Evolutionary conservation across 352 stramenopile species (phyloP).

Genomic region (Ophiocytium majus): DNA sequence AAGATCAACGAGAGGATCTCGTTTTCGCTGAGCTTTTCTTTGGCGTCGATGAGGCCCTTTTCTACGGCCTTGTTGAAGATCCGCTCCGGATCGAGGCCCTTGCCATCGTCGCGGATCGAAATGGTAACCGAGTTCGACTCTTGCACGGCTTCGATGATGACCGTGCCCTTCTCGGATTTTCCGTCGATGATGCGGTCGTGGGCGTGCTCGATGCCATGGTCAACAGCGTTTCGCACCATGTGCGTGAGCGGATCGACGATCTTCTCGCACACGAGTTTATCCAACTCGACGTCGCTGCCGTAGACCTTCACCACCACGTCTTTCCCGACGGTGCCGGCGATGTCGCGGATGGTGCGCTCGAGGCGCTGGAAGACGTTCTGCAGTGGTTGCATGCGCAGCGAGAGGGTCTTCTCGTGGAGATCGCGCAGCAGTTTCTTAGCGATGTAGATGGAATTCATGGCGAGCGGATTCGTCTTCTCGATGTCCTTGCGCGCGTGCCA

Average conservation of each 20-base stretch:
- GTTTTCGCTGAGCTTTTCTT: background rate
- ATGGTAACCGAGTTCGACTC: background rate
- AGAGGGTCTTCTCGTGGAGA: background rate
- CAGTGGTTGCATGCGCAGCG: background rate
- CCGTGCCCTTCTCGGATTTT: background rate
- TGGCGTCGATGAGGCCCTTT: background rate
- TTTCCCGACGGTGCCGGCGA: background rate
- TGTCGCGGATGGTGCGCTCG: background rate
- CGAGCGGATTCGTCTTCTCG: background rate
- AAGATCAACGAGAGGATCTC: constrained; percentile 3
- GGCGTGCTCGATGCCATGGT: background rate
- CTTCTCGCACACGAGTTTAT: background rate
- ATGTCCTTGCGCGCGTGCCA: background rate
- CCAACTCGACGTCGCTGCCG: background rate
- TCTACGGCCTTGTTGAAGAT: background rate
- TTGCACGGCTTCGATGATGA: background rate
- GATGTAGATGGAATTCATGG: background rate
- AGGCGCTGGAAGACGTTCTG: background rate
- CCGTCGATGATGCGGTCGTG: background rate
- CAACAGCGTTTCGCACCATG: background rate
- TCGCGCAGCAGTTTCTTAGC: background rate
- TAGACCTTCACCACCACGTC: background rate
- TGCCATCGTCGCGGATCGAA: constrained; percentile 1
- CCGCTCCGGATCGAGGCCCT: background rate
- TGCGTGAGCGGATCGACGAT: background rate